Evolutionary conservation across 768 basidiomycete species (phyloP).

Genomic region (Pleurotus ostreatus): DNA sequence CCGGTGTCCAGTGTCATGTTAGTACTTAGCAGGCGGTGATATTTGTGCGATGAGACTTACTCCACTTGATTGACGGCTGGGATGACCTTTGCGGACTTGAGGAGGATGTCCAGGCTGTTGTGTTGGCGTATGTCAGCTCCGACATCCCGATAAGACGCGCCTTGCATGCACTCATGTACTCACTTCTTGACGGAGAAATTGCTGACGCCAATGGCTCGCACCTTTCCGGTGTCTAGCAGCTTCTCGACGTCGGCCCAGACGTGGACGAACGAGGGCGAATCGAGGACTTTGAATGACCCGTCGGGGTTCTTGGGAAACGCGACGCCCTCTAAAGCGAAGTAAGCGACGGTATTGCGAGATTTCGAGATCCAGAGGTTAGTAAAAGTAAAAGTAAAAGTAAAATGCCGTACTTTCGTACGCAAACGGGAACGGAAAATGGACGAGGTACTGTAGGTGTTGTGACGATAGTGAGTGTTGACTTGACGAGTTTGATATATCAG

Average conservation of each 20-base stretch:
- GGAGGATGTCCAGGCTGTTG: constrained; percentile 32
- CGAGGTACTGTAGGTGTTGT: constrained; percentile 32
- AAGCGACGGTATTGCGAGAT: too few species aligned
- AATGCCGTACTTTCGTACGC: constrained; percentile 22
- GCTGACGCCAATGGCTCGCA: constrained; percentile 51
- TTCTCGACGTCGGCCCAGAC: constrained; percentile 51
- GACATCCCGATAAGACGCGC: neutral
- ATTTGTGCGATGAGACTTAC: constrained; percentile 13
- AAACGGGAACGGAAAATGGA: constrained; percentile 46
- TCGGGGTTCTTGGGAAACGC: constrained; percentile 23
- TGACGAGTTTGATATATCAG: constrained; percentile 11
- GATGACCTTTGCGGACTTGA: constrained; percentile 35
- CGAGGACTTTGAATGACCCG: constrained; percentile 28
- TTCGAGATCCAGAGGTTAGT: too few species aligned
- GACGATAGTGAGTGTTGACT: neutral
- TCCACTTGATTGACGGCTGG: constrained; percentile 49
- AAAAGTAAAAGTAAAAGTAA: too few species aligned
- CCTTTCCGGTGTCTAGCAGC: constrained; percentile 40
- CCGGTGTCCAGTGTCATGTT: too few species aligned
- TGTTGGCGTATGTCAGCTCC: too few species aligned
- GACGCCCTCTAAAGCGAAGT: constrained; percentile 10
- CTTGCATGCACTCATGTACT: constrained; percentile 7
- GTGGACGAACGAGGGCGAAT: constrained; percentile 31
- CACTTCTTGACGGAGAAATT: constrained; percentile 59
- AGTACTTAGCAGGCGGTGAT: neutral